Base-by-base conservation (phyloP, 2,329 filamentous ascomycete genomes). In the Fusarium nygamai region DNA sequence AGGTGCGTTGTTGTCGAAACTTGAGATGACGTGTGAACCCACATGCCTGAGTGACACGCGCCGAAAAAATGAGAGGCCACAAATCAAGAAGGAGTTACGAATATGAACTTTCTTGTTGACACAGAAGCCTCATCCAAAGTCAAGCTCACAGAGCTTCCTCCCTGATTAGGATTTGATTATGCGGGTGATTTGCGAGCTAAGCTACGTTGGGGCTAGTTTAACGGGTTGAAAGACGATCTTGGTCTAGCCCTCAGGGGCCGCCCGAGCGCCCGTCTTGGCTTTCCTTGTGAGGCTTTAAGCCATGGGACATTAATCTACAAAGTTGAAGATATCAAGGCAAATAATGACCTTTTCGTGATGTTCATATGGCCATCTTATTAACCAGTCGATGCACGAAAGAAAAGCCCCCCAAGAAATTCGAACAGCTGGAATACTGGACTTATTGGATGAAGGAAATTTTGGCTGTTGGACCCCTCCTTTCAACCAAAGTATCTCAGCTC, bases 191-290 rank as follows among this genome's bases (percentile, higher is more conserved):
- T 43, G 6, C 44, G 47, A 36, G 34, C 64, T 76, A 78, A 64
- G 11, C 72, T 57, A n/a, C 12, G 27, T 61, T 56, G 19, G 69
- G 74, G n/a, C 44, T 76, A 68, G 75, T 14, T 41, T 43, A 20
- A 34, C 56, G 65, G 44, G 58, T 63, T 60, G 57, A 24, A 57
- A 29, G 53, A 64, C 71, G 73, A 77, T 77, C 67, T 70, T 36
- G 71, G 75, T 63, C 62, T 67, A 76, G 65, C 67, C 72, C 70
- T 51, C 64, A 67, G 65, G 63, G 65, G 62, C 69, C 62, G 59
- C 50, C 67, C 56, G 33, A 59, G 41, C 63, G 65, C 58, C 74
- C 72, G 69, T 64, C 74, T 76, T 78, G 72, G 72, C 73, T 72
- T 69, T 59, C 43, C 54, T 41, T 61, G 46, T 69, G 61, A 61